Evolutionary conservation across 352 stramenopile genomes (phyloP).

Genomic region (Pythium brassicae): DNA sequence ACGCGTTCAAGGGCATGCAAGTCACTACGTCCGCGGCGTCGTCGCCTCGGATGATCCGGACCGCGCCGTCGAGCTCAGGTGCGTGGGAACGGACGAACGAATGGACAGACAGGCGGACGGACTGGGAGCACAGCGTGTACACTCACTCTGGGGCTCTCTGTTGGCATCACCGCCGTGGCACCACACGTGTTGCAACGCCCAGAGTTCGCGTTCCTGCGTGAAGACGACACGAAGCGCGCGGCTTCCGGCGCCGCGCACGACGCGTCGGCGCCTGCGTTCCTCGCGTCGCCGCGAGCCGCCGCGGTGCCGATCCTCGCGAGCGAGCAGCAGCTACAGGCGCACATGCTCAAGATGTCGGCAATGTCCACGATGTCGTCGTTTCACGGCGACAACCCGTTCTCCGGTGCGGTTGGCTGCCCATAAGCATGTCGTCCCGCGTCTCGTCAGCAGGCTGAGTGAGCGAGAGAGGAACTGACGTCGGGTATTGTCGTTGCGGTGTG

Average conservation of each 20-base stretch:
- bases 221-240: conserved; percentile 34
- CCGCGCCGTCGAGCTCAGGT: conserved; percentile 67
- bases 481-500: not conserved
- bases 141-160: too few relatives aligned
- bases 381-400: conserved; percentile 55
- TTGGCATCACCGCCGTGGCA: too few relatives aligned
- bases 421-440: too few relatives aligned
- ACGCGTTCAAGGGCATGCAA: conserved; percentile 62
- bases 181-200: not conserved
- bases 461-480: not conserved
- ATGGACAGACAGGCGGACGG: too few relatives aligned
- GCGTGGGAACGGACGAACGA: not conserved
- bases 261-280: conserved; percentile 11
- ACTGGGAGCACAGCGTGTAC: too few relatives aligned
- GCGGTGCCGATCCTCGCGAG: conserved; percentile 6
- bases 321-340: conserved; percentile 29
- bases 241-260: not conserved
- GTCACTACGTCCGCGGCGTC: conserved; percentile 31
- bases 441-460: not conserved
- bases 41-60: conserved; percentile 56
- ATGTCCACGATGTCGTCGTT: conserved; percentile 58
- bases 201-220: conserved; percentile 71
- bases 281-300: conserved; percentile 8
- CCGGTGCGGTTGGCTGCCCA: conserved; percentile 9
- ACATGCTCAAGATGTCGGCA: conserved; percentile 46